Conservation (phyloP, 208 protist genomes). For the Lotmaria passim region DNA sequence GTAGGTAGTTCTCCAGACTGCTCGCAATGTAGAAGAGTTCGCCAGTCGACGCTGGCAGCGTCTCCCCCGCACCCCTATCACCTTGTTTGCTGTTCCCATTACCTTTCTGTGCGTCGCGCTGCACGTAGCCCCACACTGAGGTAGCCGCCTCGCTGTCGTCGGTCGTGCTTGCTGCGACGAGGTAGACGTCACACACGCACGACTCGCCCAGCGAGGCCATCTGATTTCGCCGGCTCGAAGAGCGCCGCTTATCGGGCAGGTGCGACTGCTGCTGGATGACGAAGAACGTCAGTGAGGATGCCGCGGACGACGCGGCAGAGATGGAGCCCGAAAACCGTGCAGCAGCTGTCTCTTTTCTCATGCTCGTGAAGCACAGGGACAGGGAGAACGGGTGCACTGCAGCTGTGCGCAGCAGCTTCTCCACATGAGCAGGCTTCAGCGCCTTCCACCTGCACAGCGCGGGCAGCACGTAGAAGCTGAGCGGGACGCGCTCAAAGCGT, state of each 20-base stretch:
- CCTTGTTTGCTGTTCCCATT: neutral
- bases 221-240: constrained; percentile 11
- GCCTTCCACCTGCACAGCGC: constrained; percentile 30
- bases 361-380: neutral
- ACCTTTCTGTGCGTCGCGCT: neutral
- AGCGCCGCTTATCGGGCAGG: constrained; percentile 15
- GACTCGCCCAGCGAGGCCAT: constrained; percentile 22
- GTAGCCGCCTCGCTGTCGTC: neutral
- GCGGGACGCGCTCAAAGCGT: constrained; percentile 16
- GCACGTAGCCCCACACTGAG: constrained; percentile 34
- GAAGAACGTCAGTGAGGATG: constrained; percentile 26
- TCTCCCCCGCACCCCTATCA: neutral
- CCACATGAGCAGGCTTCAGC: constrained; percentile 8
- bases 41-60: constrained; percentile 2
- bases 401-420: constrained; percentile 20
- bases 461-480: constrained; percentile 33
- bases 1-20: constrained; percentile 62
- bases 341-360: neutral
- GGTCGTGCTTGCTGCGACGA: constrained; percentile 12
- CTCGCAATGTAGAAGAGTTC: constrained; percentile 71
- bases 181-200: constrained; percentile 31
- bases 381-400: constrained; percentile 26
- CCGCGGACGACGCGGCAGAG: neutral
- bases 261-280: constrained; percentile 24
- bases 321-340: neutral